Conservation (phyloP, 768 basidiomycete species). For the Coprinopsis strossmayeri region DNA sequence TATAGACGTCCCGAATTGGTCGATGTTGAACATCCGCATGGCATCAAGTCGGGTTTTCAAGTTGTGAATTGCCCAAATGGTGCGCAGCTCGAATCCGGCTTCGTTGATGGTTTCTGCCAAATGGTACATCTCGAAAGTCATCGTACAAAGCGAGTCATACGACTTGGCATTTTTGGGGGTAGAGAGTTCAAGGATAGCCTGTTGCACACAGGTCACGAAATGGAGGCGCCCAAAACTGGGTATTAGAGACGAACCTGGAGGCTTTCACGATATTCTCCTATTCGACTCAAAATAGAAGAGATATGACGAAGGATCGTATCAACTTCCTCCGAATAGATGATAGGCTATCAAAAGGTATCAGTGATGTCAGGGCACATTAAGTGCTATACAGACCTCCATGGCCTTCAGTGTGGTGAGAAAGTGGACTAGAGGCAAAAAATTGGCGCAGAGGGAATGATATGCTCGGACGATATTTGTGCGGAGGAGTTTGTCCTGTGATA, state of each 20-base stretch:
- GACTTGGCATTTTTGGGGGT: slow-evolving; percentile 19
- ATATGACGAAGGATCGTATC: slow-evolving; percentile 23
- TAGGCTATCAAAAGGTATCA: too few relatives aligned
- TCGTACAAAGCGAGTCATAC: slow-evolving; percentile 29
- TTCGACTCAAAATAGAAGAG: slow-evolving; percentile 26
- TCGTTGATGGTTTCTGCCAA: slow-evolving; percentile 30
- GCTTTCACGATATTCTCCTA: slow-evolving; percentile 21
- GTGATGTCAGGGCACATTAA: too few relatives aligned
- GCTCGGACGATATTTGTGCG: slow-evolving; percentile 24
- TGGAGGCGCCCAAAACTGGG: too few relatives aligned
- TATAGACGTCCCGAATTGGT: slow-evolving; percentile 24
- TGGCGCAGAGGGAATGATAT: slow-evolving; percentile 31
- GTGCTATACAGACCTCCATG: slow-evolving; percentile 12
- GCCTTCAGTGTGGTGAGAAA: slow-evolving; percentile 7
- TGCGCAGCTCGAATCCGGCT: slow-evolving; percentile 29
- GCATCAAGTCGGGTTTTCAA: slow-evolving; percentile 22
- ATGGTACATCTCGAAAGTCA: slow-evolving; percentile 23
- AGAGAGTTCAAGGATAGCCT: slow-evolving; percentile 25
- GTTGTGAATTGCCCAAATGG: slow-evolving; percentile 21
- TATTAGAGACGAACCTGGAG: too few relatives aligned
- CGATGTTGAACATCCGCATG: slow-evolving; percentile 18
- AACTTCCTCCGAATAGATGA: slow-evolving; percentile 12
- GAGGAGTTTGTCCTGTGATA: slow-evolving; percentile 17
- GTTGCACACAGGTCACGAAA: too few relatives aligned
- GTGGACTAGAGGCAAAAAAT: slow-evolving; percentile 20